Conservation (phyloP, 1,284 basidiomycete species). For the Microbotryum violaceum region DNA sequence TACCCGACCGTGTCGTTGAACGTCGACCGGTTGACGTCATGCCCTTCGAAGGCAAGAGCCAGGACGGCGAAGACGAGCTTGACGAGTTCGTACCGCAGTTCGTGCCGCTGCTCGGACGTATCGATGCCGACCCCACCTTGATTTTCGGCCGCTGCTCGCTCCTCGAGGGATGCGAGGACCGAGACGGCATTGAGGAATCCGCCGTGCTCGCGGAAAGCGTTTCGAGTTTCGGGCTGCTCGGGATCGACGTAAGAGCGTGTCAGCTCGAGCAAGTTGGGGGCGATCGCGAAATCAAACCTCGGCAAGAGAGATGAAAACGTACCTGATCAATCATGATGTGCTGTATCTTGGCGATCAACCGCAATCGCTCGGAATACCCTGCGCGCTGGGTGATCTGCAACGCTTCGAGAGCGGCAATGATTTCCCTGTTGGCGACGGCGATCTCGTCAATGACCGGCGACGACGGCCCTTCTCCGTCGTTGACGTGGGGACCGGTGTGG, state of each 20-base stretch:
- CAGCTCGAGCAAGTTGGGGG: background rate
- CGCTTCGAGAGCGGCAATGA: slow-evolving; percentile 6
- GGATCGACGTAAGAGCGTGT: background rate
- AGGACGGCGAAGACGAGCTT: slow-evolving; percentile 16
- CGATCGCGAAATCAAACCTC: background rate
- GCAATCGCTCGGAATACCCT: background rate
- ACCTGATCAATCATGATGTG: slow-evolving; percentile 2
- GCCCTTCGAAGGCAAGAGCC: slow-evolving; percentile 1
- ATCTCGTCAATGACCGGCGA: background rate
- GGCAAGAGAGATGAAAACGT: background rate
- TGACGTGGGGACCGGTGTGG: no score
- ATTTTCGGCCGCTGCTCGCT: background rate
- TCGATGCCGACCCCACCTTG: background rate
- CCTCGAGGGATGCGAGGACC: slow-evolving; percentile 6
- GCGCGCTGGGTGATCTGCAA: slow-evolving; percentile 1
- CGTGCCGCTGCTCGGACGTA: background rate
- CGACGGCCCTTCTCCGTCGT: no score
- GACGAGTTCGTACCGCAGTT: slow-evolving; percentile 11
- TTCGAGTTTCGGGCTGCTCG: slow-evolving; percentile 9
- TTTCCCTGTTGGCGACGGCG: background rate
- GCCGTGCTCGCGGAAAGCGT: slow-evolving; percentile 5
- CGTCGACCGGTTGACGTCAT: slow-evolving; percentile 7
- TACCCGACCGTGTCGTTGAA: slow-evolving; percentile 8
- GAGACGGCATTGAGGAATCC: slow-evolving; percentile 12
- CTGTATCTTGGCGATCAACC: background rate